Conservation (phyloP, 768 basidiomycete genomes). For the Boletus edulis region DNA sequence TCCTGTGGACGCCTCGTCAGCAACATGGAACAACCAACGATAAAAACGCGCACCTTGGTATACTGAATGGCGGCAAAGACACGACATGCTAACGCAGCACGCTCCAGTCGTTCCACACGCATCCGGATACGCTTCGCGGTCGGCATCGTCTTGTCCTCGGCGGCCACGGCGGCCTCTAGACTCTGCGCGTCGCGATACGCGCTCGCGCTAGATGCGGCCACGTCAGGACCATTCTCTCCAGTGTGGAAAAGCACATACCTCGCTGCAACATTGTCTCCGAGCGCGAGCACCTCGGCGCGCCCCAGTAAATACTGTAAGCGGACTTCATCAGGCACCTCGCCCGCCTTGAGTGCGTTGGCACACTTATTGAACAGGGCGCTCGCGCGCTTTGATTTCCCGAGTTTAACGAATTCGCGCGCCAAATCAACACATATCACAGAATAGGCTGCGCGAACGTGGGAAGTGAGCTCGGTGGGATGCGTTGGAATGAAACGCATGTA, state of each 20-base stretch:
- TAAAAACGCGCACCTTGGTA: constrained; percentile 42
- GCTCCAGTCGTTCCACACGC: constrained; percentile 59
- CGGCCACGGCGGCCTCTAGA: constrained; percentile 40
- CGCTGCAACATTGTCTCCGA: constrained; percentile 53
- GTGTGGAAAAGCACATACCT: constrained; percentile 42
- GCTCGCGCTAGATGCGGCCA: constrained; percentile 35
- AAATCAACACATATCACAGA: constrained; percentile 64
- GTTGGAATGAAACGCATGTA: background rate
- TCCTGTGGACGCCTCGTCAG: constrained; percentile 42
- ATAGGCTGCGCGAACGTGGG: constrained; percentile 43
- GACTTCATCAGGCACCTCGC: constrained; percentile 48
- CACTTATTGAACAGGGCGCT: constrained; percentile 57
- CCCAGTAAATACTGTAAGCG: constrained; percentile 57
- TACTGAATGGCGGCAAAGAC: constrained; percentile 70
- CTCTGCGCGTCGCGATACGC: constrained; percentile 61
- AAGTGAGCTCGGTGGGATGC: background rate
- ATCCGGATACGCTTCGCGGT: constrained; percentile 56
- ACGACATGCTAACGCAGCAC: constrained; percentile 68
- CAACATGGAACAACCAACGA: background rate
- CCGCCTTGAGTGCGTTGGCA: constrained; percentile 43
- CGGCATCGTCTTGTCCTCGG: constrained; percentile 46
- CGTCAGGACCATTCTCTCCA: background rate
- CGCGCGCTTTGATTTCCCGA: constrained; percentile 52
- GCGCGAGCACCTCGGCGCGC: constrained; percentile 63
- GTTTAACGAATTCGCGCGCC: constrained; percentile 73